Evolutionary conservation across 495 filamentous ascomycete species (phyloP), one percentile per base, ranked within the genome.

Genomic region (Monascus purpureus): DNA sequence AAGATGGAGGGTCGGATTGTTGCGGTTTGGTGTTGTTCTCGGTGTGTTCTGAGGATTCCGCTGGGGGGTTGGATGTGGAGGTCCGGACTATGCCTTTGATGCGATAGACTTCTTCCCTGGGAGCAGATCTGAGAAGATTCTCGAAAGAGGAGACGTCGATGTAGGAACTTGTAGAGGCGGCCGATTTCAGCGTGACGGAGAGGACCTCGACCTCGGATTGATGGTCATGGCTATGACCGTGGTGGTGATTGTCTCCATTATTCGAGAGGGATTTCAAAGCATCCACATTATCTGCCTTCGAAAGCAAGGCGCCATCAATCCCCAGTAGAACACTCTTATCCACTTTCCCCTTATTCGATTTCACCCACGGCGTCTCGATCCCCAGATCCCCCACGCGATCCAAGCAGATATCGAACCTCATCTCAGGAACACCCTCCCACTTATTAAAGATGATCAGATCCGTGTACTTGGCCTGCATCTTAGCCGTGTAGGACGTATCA

Each of bases 381-480:
- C 84, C 88, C 41, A 97, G 55, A 59, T 93, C 88, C 0, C 83
- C 81, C 9, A 97, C 59, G 6, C 83, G 67, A 53, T 97, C 90
- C 24, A 88, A 45, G 41, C 76, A 80, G 27, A 82, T 67, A 52
- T 97, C 92, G 36, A 87, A 77, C 28, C 72, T 55, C 46, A 73
- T 55, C 57, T 92, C 85, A 8, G 54, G 63, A 2, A 72, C 70
- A 2, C 40, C 32, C 54, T 97, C 90, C 87, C 88, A 95, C 60
- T 97, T 97, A 57, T 95, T 97, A 36, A 93, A 78, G 15, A 97
- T 67, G 29, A 97, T 77, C 41, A 95, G 47, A 64, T 97, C 90
- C 28, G 90, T 97, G 55, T 93, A 95, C 45, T 65, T 53, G 16
- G 83, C 84, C 60, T 93, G 84, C 29, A 88, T 56, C 48, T 79